Conservation (phyloP, 2,329 filamentous ascomycete species). For the Penicillium sp. region DNA sequence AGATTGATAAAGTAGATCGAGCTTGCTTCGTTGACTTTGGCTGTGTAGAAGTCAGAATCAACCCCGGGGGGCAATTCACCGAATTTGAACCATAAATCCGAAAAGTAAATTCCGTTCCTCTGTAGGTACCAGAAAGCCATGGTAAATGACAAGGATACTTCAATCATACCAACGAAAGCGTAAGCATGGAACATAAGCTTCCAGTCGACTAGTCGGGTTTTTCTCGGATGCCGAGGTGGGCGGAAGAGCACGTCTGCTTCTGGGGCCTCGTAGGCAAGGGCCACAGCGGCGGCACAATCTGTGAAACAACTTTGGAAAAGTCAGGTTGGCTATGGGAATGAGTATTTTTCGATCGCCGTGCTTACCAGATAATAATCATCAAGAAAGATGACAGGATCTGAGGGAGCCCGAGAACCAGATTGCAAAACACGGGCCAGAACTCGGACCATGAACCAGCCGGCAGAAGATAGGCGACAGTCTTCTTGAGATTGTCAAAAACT, state of each 20-base stretch:
- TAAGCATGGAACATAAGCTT: conserved; percentile 72
- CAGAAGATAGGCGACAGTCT: conserved; percentile 6
- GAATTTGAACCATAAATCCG: conserved; percentile 66
- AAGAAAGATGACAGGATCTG: conserved; percentile 72
- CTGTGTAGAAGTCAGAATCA: conserved; percentile 55
- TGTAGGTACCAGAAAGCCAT: conserved; percentile 67
- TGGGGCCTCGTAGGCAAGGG: conserved; percentile 72
- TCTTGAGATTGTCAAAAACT: conserved; percentile 9
- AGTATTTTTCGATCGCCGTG: not conserved
- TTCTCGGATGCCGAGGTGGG: conserved; percentile 65
- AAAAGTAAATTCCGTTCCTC: conserved; percentile 63
- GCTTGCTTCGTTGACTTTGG: conserved; percentile 62
- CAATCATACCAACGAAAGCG: conserved; percentile 65
- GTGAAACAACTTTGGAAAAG: conserved; percentile 65
- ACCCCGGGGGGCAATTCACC: conserved; percentile 53
- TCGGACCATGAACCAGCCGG: conserved; percentile 69
- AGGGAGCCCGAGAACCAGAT: conserved; percentile 69
- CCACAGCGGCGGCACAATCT: conserved; percentile 70
- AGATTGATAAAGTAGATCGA: conserved; percentile 79
- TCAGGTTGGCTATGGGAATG: not conserved
- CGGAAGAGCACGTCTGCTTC: conserved; percentile 73
- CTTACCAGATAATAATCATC: conserved; percentile 65
- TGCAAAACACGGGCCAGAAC: conserved; percentile 74
- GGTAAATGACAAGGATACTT: conserved; percentile 60
- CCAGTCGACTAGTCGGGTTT: conserved; percentile 71